These are phyloP conservation scores for Candida taoyuanica DNA, from an alignment of 805 yeast species.

Conservation along the genomic window DNA sequence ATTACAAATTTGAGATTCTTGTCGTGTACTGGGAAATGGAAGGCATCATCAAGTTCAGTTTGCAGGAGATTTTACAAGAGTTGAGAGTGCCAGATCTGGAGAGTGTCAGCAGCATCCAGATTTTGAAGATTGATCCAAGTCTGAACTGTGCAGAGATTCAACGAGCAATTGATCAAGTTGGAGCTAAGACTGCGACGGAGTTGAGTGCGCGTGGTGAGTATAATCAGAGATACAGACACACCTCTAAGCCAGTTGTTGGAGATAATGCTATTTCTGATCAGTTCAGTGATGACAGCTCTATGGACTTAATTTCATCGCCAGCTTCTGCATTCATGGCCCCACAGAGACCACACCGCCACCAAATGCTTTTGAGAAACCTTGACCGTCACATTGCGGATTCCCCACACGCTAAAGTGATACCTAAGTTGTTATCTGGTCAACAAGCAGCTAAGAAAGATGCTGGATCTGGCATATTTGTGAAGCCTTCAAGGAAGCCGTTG, in stretches of 20 bases:
- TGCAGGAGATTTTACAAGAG: conserved; percentile 28
- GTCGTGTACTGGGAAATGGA: conserved; percentile 39
- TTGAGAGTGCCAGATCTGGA: conserved; percentile 27
- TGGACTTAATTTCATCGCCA: too few relatives aligned
- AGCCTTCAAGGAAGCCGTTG: not conserved
- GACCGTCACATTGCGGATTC: conserved; percentile 16
- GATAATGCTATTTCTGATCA: not conserved
- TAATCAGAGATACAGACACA: conserved; percentile 17
- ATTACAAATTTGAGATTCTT: conserved; percentile 30
- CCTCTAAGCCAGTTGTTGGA: conserved; percentile 2
- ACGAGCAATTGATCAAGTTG: conserved; percentile 23
- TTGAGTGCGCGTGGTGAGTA: conserved; percentile 33
- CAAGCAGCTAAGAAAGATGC: too few relatives aligned
- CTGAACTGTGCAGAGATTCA: conserved; percentile 24
- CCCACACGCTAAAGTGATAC: conserved; percentile 16
- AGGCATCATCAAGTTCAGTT: conserved; percentile 24
- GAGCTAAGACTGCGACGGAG: conserved; percentile 17
- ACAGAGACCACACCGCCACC: too few relatives aligned
- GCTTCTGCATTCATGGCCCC: too few relatives aligned
- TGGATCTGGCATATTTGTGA: conserved; percentile 2
- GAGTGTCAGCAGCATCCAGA: conserved; percentile 27
- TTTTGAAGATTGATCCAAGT: conserved; percentile 28
- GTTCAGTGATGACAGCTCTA: not conserved
- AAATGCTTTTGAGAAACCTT: conserved; percentile 7
- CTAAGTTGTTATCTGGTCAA: conserved; percentile 20